Evolutionary conservation across 1,284 basidiomycete genomes (phyloP), one percentile per base, ranked within the genome.

Genomic region (Moesziomyces sp.): DNA sequence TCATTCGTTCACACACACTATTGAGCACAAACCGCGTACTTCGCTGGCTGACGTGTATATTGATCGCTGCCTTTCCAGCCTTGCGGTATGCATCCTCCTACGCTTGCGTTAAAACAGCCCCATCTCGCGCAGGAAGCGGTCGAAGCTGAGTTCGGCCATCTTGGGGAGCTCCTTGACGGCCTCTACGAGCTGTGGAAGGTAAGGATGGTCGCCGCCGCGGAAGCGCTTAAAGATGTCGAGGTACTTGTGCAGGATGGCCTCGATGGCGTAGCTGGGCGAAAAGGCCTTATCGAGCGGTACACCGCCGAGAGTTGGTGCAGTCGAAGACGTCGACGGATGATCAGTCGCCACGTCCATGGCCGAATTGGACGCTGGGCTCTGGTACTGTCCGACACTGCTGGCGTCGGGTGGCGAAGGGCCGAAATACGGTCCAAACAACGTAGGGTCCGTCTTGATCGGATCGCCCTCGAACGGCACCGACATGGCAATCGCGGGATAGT

Each of bases 201-300:
- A 78, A 5, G 77, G 77, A 47, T 78, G 77, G 46, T 78, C 77
- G 0, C 77, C 77, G 1, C 52, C 61, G 26, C 77, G 50, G 57
- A 78, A 78, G 13, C 63, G 42, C 26, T 71, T 74, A 18, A 78
- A 78, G 30, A 78, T 63, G 38, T 71, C 74, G 19, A 78, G 52
- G 45, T 76, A 78, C 52, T 74, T 76, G 58, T 76, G 74, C 18
- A 78, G 48, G 45, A 78, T 78, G 11, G 71, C 71, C 23, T 77
- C 70, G 58, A 77, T 74, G 24, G 70, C 71, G 21, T 66, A 68
- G 4, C 48, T 48, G 19, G 72, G 63, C 7, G 64, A 62, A 14
- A 77, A 74, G 16, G 66, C 61, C 33, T 68, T 73, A 16, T 68
- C 65, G 24, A 73, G 28, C 8, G 64, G 70, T 3, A 64, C 53